Percentiles rank a stretch among this genome's conserved stretches.
Conservation (phyloP, 1,284 basidiomycete species). For the Kwoniella shivajii region DNA sequence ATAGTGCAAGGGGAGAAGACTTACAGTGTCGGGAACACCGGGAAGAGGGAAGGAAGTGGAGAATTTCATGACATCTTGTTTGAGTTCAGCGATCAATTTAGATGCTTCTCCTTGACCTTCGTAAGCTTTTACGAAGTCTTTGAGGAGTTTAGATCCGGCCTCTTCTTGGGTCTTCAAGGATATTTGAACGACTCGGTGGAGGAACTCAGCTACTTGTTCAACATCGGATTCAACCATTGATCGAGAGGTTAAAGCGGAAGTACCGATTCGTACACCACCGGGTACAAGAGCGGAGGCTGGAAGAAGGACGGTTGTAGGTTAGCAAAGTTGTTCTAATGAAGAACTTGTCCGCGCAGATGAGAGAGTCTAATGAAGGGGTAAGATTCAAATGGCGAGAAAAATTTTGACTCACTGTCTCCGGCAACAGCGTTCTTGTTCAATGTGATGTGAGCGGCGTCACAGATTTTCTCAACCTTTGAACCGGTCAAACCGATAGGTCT, state of each 20-base stretch:
- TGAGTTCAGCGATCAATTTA: slow-evolving; percentile 54
- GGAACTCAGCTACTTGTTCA: slow-evolving; percentile 81
- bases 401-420: slow-evolving; percentile 65
- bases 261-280: slow-evolving; percentile 96
- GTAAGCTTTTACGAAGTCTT: slow-evolving; percentile 90
- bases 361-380: background rate
- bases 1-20: slow-evolving; percentile 9
- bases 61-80: slow-evolving; percentile 68
- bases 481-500: slow-evolving; percentile 94
- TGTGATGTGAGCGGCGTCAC: slow-evolving; percentile 93
- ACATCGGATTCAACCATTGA: slow-evolving; percentile 89
- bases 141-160: slow-evolving; percentile 90
- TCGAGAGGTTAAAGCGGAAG: slow-evolving; percentile 90
- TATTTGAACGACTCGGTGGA: slow-evolving; percentile 89
- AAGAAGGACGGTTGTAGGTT: background rate
- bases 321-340: background rate
- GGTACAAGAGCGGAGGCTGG: slow-evolving; percentile 86
- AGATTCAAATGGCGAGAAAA: no score
- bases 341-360: background rate
- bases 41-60: slow-evolving; percentile 89
- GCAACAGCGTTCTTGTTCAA: slow-evolving; percentile 95
- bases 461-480: slow-evolving; percentile 98
- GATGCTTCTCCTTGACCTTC: slow-evolving; percentile 72
- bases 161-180: slow-evolving; percentile 86
- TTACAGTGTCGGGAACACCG: slow-evolving; percentile 70